These are phyloP conservation scores for Arctostaphylos glauca DNA, from an alignment of 148 eudicot genomes.

Conservation along the genomic window DNA sequence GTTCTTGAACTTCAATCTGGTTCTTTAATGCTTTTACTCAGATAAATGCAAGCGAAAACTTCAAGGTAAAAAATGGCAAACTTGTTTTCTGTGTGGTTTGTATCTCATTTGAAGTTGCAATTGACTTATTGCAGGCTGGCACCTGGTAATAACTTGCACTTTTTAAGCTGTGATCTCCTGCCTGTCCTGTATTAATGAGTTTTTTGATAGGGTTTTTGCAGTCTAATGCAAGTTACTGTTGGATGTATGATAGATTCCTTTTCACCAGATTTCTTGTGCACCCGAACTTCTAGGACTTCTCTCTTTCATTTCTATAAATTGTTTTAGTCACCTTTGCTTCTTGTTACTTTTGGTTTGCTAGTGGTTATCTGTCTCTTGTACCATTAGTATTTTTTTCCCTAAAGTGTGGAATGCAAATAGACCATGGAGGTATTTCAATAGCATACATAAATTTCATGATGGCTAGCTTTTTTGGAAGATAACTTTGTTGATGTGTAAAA, in stretches of 20 bases:
- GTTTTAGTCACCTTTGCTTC: not conserved
- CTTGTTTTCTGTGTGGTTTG: not conserved
- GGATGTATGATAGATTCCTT: not conserved
- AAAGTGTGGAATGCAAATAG: not conserved
- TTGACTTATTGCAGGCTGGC: not conserved
- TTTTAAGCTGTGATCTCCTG: not conserved
- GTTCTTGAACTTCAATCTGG: not conserved
- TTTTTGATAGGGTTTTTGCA: not conserved
- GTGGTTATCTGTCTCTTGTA: not conserved
- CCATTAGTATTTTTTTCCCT: not conserved
- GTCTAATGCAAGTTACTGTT: not conserved
- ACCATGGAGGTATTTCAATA: not conserved
- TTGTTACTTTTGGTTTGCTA: not conserved
- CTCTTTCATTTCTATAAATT: not conserved
- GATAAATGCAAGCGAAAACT: not conserved
- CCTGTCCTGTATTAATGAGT: not conserved
- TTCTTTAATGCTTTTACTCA: not conserved
- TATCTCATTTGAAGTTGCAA: conserved; percentile 1
- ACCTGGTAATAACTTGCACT: not conserved
- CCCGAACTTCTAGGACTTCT: not conserved
- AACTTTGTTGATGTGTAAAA: not conserved
- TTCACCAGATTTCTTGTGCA: not conserved
- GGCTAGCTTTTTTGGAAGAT: not conserved
- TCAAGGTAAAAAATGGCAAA: conserved; percentile 2
- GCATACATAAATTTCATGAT: not conserved